Percentiles rank a stretch among this genome's conserved stretches.
These are phyloP conservation scores for Trypanosoma melophagium DNA, from an alignment of 208 protist genomes.

Conservation along the genomic window DNA sequence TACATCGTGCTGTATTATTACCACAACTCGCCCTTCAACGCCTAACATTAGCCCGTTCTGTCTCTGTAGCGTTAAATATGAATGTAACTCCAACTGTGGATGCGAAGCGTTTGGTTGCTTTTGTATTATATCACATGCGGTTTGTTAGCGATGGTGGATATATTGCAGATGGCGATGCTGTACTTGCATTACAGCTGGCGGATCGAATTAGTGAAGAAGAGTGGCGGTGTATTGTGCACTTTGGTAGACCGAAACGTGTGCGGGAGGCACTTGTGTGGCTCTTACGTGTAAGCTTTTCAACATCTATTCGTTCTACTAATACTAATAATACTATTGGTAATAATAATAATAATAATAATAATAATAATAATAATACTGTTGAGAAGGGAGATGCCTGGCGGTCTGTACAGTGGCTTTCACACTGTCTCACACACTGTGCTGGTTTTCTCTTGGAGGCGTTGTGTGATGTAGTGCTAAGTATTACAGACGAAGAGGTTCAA, in stretches of 20 bases:
- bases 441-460: slow-evolving; percentile 64
- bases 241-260: slow-evolving; percentile 48
- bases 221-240: slow-evolving; percentile 57
- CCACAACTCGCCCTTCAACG: slow-evolving; percentile 44
- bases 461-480: slow-evolving; percentile 50
- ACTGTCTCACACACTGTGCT: slow-evolving; percentile 41
- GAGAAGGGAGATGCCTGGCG: slow-evolving; percentile 1
- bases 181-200: slow-evolving; percentile 34
- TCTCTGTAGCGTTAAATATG: slow-evolving; percentile 41
- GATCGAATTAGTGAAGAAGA: slow-evolving; percentile 49
- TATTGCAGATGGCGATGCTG: slow-evolving; percentile 10
- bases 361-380: slow-evolving; percentile 2
- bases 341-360: slow-evolving; percentile 1
- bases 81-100: slow-evolving; percentile 31
- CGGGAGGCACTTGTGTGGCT: slow-evolving; percentile 54
- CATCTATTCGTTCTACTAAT: neutral
- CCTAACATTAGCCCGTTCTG: slow-evolving; percentile 45
- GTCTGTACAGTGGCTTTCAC: slow-evolving; percentile 38
- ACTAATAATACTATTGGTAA: neutral
- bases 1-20: slow-evolving; percentile 32
- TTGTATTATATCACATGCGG: slow-evolving; percentile 37
- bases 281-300: slow-evolving; percentile 31
- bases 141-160: slow-evolving; percentile 18
- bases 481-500: slow-evolving; percentile 29
- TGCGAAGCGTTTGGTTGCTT: slow-evolving; percentile 37